These are phyloP conservation scores for Mycena rosella DNA, from an alignment of 768 basidiomycete genomes.

Conservation along the genomic window DNA sequence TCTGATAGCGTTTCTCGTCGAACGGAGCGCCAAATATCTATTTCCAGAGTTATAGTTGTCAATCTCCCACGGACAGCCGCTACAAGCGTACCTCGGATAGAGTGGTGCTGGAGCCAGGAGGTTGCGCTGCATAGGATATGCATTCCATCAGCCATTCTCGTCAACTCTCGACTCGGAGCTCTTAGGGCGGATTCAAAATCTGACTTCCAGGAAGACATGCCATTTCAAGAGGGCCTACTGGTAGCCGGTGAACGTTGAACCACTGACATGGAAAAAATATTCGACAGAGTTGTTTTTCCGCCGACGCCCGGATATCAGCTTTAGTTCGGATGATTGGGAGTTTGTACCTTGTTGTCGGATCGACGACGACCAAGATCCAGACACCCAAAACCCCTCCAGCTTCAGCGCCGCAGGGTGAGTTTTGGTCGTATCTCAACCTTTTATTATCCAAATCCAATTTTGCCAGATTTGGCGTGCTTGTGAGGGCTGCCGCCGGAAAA, in stretches of 20 bases:
- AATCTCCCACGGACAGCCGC: background rate
- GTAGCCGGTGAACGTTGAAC: no score
- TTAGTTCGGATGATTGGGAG: no score
- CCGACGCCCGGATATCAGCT: conserved; percentile 43
- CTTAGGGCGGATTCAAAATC: conserved; percentile 73
- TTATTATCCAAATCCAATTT: no score
- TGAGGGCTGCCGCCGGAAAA: conserved; percentile 85
- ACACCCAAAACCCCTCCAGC: conserved; percentile 80
- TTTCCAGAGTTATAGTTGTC: background rate
- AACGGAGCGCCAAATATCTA: conserved; percentile 80
- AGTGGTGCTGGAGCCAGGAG: conserved; percentile 72
- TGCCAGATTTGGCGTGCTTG: conserved; percentile 96
- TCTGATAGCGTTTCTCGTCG: conserved; percentile 80
- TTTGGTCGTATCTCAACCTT: no score
- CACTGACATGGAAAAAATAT: no score
- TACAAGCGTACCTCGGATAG: background rate
- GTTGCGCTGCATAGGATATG: conserved; percentile 81
- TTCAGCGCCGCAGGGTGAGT: conserved; percentile 83
- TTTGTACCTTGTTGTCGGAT: conserved; percentile 70
- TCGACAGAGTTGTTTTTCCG: conserved; percentile 84
- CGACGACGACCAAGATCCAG: conserved; percentile 72
- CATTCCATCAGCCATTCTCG: conserved; percentile 68
- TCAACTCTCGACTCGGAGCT: conserved; percentile 70
- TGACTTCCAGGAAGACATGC: conserved; percentile 55
- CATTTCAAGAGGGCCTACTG: conserved; percentile 80